Evolutionary conservation across 2,329 filamentous ascomycete genomes (phyloP), one percentile per base, ranked within the genome.

Genomic region (Aspergillus ochraceoroseus): DNA sequence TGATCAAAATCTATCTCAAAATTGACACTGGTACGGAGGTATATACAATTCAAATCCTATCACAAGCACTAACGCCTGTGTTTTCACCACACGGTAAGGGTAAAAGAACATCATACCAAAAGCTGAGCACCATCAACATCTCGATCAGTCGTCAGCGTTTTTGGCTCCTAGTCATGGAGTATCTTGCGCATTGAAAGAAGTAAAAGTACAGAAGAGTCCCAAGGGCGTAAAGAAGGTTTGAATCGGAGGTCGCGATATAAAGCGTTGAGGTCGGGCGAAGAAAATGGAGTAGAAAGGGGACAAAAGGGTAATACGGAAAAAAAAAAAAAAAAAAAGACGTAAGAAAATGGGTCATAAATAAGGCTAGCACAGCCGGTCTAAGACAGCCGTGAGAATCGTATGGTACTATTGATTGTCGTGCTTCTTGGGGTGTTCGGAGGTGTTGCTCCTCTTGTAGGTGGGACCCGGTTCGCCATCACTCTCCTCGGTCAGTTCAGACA

Each of bases 401-500:
- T 44, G 38, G 41, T 52, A 44, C 49, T 54, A 62, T 56, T 48
- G 52, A 38, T 61, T 57, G 38, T 59, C 58, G 30, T 58, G 54
- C 41, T 61, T 65, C 36, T 59, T 57, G 27, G 55, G 53, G 17
- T 57, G 56, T 29, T 53, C 48, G 17, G 49, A 50, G 5, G 56
- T 51, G 12, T 49, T 53, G 28, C 52, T 57, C 25, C 41, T 51
- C 40, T 60, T 53, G 38, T 55, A 58, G 1, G 59, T 65, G 39
- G 62, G 61, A n/a, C 62, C 62, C 8, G 61, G 61, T 41, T 58
- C 62, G 6, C 61, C 82, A 19, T 86, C 83, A 51, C 76, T 84
- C 47, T 92, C 85, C 50, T 89, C 85, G 2, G 83, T 76, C 26
- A 95, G 70, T 54, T 95, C 87, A 9, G 79, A 79, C 32, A 96